These are phyloP conservation scores for Thalia dealbata DNA, from an alignment of 176 grass and related monocot species.

Conservation along the genomic window DNA sequence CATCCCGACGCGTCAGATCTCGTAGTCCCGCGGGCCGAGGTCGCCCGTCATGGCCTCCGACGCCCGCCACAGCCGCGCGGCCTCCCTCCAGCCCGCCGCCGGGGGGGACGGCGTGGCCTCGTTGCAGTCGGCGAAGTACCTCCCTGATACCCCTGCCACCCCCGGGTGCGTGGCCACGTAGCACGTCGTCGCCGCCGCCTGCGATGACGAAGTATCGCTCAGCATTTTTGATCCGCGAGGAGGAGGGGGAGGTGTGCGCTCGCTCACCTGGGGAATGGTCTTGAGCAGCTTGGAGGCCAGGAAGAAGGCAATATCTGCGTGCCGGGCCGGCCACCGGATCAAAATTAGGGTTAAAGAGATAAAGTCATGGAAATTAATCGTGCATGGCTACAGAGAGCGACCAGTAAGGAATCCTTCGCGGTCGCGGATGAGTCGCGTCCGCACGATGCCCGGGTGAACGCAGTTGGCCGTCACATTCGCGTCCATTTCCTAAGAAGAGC, in stretches of 20 bases:
- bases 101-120: slow-evolving; percentile 63
- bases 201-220: background rate
- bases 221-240: no score
- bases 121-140: slow-evolving; percentile 96
- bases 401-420: slow-evolving; percentile 72
- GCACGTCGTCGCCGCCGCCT: slow-evolving; percentile 93
- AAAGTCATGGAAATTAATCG: background rate
- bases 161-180: slow-evolving; percentile 81
- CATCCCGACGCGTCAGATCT: background rate
- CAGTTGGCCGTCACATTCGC: slow-evolving; percentile 83
- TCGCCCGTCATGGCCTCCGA: slow-evolving; percentile 36
- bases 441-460: slow-evolving; percentile 87
- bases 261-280: slow-evolving; percentile 77
- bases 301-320: slow-evolving; percentile 91
- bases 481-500: slow-evolving; percentile 34
- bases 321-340: no score
- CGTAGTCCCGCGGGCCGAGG: background rate
- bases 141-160: slow-evolving; percentile 52
- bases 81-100: slow-evolving; percentile 38
- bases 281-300: slow-evolving; percentile 87
- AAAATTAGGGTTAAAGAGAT: background rate
- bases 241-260: background rate
- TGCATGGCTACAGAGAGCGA: background rate
- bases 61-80: slow-evolving; percentile 49
- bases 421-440: slow-evolving; percentile 85